A percentile compares a stretch with the other conserved stretches of the same genome.
Evolutionary conservation across 805 yeast genomes (phyloP).

Genomic region (Lipomyces sp.): DNA sequence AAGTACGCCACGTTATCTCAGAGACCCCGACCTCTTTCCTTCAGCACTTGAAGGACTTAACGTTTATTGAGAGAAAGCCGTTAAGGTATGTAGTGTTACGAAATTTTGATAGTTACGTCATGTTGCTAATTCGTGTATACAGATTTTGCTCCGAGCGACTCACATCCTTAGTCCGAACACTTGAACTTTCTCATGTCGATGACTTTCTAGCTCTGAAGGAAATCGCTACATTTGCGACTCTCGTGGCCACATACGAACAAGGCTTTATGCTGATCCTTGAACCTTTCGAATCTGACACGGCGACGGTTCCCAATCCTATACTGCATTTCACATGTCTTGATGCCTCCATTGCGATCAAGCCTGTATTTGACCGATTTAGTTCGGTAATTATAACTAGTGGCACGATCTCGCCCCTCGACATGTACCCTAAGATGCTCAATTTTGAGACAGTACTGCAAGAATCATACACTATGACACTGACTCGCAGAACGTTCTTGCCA

Average conservation of each 20-base stretch:
- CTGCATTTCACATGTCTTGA: conserved; percentile 91
- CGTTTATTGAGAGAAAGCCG: conserved; percentile 92
- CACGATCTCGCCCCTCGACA: conserved; percentile 95
- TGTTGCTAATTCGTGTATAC: background rate
- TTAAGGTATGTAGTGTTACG: conserved; percentile 44
- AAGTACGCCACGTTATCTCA: conserved; percentile 94
- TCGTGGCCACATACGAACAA: conserved; percentile 90
- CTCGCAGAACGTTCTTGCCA: conserved; percentile 90
- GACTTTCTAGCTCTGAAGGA: conserved; percentile 93
- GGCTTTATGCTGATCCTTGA: conserved; percentile 92
- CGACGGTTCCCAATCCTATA: conserved; percentile 96
- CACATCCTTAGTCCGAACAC: conserved; percentile 83
- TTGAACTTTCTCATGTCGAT: conserved; percentile 85
- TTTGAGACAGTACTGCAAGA: conserved; percentile 93
- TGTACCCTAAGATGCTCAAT: conserved; percentile 97
- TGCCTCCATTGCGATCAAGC: conserved; percentile 97
- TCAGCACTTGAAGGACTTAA: conserved; percentile 89
- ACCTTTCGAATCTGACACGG: conserved; percentile 93
- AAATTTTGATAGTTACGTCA: background rate
- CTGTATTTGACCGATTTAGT: conserved; percentile 89
- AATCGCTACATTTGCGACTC: conserved; percentile 94
- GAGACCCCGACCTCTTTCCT: conserved; percentile 94
- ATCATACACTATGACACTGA: conserved; percentile 93
- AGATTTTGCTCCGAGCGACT: conserved; percentile 90
- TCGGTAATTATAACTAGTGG: conserved; percentile 96